A percentile compares a stretch with the other conserved stretches of the same genome.
Evolutionary conservation across 768 basidiomycete species (phyloP).

Genomic region (Mycena maculata): DNA sequence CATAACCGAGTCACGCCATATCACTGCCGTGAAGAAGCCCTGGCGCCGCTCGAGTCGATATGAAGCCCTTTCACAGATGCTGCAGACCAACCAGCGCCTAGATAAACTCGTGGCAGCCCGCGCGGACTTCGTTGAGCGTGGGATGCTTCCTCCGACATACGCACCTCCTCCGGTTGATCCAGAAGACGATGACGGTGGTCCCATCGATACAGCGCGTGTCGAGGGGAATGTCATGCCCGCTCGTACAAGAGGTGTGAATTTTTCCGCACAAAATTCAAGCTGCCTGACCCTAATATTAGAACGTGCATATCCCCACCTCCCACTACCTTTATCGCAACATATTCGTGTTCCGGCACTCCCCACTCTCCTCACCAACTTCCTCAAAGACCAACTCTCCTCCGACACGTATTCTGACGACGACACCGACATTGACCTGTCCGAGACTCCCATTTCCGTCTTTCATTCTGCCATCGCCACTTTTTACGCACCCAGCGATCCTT

Average conservation of each 20-base stretch:
- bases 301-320: constrained; percentile 23
- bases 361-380: constrained; percentile 31
- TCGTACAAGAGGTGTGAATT: neutral
- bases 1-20: too few relatives aligned
- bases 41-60: constrained; percentile 1
- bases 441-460: constrained; percentile 24
- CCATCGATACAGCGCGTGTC: constrained; percentile 11
- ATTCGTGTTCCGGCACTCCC: constrained; percentile 32
- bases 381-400: constrained; percentile 36
- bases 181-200: neutral
- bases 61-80: constrained; percentile 9
- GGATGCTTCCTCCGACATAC: neutral
- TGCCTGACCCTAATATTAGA: constrained; percentile 5
- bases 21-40: neutral
- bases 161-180: neutral
- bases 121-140: neutral
- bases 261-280: neutral
- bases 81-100: constrained; percentile 7
- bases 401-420: neutral
- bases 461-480: constrained; percentile 35
- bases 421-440: neutral
- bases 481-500: constrained; percentile 36
- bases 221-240: constrained; percentile 19
- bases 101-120: constrained; percentile 11
- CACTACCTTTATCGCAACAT: constrained; percentile 19